Evolutionary conservation across 768 basidiomycete genomes (phyloP), one percentile per base, ranked within the genome.

Genomic region (Tephrocybe sp.): DNA sequence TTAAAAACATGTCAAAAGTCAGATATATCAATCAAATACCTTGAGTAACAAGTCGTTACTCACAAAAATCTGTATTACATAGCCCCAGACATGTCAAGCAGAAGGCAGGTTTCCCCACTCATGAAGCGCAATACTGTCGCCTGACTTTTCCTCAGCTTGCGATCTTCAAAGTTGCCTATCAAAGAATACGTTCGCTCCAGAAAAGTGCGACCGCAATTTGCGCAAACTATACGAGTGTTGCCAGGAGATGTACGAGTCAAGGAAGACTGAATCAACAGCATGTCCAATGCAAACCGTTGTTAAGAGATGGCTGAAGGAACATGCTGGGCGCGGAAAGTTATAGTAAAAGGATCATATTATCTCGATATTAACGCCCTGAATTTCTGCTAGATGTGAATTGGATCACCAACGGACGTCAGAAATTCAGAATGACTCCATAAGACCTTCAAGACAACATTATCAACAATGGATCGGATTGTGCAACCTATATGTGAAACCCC

Each of bases 141-240:
- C 12, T 54, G 24, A 45, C 1, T 36, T 14, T 28, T 23, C 32
- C 17, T 1, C 26, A 60, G 59, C 59, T 14, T 60, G 59, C 46
- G 49, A 53, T 15, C 57, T 60, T 28, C 59, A 60, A 26, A 52
- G 32, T 26, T 60, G 59, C 41, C 51, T 60, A 12, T 36, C 37
- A 17, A 57, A 45, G 25, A 38, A 57, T 42, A 60, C 56, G 1
- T 60, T 55, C 37, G n/a, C 38, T 11, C 59, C 59, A 14, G 38
- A 57, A 24, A 57, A 49, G 12, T 60, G 59, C 28, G 50, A 60
- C 17, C 7, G 18, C 7, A 45, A 50, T 14, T 34, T 60, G 21
- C 46, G 56, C 10, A 47, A 18, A 37, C n/a, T 60, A 45, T 60
- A 60, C 42, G 45, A 55, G 17, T 60, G 59, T 33, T 60, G 59